These are phyloP conservation scores for Gynostemma pentaphyllum DNA, from an alignment of 306 rosid species.

Conservation along the genomic window DNA sequence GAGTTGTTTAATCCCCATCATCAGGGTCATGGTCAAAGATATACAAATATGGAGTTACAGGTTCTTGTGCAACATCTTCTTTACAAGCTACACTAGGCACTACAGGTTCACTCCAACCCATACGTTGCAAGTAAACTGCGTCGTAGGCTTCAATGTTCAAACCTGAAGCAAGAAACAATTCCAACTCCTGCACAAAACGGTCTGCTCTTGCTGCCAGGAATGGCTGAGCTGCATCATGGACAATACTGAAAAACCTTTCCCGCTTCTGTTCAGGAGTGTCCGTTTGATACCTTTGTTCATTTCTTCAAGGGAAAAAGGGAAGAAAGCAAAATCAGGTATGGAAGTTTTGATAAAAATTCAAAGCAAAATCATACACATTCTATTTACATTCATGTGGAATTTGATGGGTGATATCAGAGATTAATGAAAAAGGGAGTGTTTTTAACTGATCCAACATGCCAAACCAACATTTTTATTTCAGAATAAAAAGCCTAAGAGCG, in stretches of 20 bases:
- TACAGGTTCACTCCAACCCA: constrained; percentile 63
- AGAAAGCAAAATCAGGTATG: neutral
- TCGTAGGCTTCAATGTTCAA: constrained; percentile 80
- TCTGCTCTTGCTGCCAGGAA: constrained; percentile 54
- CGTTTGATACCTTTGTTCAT: constrained; percentile 20
- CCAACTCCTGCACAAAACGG: constrained; percentile 56
- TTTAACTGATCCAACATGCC: neutral
- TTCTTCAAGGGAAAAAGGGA: constrained; percentile 16
- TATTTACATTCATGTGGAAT: neutral
- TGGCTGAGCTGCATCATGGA: constrained; percentile 55
- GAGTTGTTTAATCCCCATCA: constrained; percentile 25
- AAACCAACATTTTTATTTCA: neutral
- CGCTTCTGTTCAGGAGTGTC: constrained; percentile 32
- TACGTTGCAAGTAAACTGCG: constrained; percentile 62
- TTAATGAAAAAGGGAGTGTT: neutral
- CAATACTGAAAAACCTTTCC: constrained; percentile 39
- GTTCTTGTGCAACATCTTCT: constrained; percentile 28
- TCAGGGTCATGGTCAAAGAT: constrained; percentile 59
- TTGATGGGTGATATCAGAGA: neutral
- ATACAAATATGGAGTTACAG: constrained; percentile 50
- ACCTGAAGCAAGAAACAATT: constrained; percentile 79
- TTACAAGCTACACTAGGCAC: constrained; percentile 24
- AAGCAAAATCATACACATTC: neutral
- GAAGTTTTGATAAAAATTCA: too few species aligned
- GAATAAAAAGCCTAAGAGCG: neutral